phyloP scores from a whole-genome alignment of 495 filamentous ascomycete genomes.

The Margaritispora aquatica region DNA sequence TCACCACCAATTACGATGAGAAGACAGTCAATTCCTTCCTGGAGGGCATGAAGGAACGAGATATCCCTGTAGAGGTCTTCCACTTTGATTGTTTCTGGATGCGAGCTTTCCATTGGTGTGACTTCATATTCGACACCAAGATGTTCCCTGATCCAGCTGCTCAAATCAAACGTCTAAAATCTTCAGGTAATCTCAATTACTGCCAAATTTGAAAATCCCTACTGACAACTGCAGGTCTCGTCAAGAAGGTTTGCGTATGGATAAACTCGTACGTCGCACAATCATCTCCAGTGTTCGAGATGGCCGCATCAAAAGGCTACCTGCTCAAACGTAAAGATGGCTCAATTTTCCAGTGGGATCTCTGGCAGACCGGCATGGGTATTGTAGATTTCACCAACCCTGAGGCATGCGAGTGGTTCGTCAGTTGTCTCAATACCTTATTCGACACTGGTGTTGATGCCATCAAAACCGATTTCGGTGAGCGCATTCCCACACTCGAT shows the following conservation, averaged over 20 bases:
- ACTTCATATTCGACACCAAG: slow-evolving; percentile 62
- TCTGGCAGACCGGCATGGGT: slow-evolving; percentile 72
- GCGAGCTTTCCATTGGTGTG: slow-evolving; percentile 64
- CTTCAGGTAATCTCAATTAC: slow-evolving; percentile 18
- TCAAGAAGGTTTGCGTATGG: slow-evolving; percentile 63
- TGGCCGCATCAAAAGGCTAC: slow-evolving; percentile 60
- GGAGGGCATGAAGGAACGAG: slow-evolving; percentile 57
- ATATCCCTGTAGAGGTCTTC: slow-evolving; percentile 62
- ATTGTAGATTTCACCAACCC: slow-evolving; percentile 71
- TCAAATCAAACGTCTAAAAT: slow-evolving; percentile 56
- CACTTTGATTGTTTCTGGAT: slow-evolving; percentile 68
- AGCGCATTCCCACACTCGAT: slow-evolving; percentile 58
- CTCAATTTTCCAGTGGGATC: slow-evolving; percentile 67
- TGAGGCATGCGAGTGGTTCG: slow-evolving; percentile 55
- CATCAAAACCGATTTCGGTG: slow-evolving; percentile 72
- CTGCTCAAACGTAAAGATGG: slow-evolving; percentile 63
- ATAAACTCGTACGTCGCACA: slow-evolving; percentile 68
- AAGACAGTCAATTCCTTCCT: slow-evolving; percentile 60
- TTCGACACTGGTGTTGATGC: slow-evolving; percentile 61
- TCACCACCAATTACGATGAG: slow-evolving; percentile 67
- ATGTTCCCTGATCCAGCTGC: slow-evolving; percentile 64
- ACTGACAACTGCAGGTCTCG: slow-evolving; percentile 30
- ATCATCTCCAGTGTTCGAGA: slow-evolving; percentile 56
- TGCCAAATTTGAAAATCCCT: background rate
- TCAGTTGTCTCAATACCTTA: slow-evolving; percentile 47